Evolutionary conservation across 768 basidiomycete species (phyloP).

Genomic region (Pholiota molesta): DNA sequence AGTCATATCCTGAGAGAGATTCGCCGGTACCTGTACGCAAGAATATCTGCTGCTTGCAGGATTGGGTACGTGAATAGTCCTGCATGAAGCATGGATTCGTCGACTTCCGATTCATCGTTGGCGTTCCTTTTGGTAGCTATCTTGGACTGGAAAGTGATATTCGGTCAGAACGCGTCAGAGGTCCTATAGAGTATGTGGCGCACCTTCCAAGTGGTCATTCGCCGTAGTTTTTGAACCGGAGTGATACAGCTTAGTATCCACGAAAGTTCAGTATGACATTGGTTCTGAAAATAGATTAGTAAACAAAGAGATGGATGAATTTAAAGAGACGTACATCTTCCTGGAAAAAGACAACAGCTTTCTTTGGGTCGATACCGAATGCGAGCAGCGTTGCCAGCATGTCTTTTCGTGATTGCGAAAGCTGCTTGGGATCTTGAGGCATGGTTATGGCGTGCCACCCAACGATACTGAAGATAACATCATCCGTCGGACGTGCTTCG

Average conservation of each 20-base stretch:
- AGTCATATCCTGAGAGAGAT: not conserved
- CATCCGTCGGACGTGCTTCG: conserved; percentile 56
- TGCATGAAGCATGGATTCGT: conserved; percentile 80
- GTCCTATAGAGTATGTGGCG: conserved; percentile 4
- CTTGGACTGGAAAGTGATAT: conserved; percentile 54
- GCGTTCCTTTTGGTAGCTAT: conserved; percentile 76
- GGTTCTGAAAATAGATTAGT: conserved; percentile 55
- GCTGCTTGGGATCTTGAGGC: conserved; percentile 75
- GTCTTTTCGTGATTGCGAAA: conserved; percentile 66
- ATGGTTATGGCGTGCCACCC: conserved; percentile 95
- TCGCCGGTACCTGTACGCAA: conserved; percentile 71
- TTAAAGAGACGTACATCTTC: conserved; percentile 69
- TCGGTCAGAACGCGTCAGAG: not conserved
- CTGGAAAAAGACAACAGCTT: conserved; percentile 82
- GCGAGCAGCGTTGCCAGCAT: conserved; percentile 86
- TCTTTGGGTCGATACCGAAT: conserved; percentile 78
- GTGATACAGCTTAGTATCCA: conserved; percentile 91
- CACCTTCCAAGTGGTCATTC: conserved; percentile 99
- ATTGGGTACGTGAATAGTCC: conserved; percentile 94
- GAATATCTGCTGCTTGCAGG: conserved; percentile 91
- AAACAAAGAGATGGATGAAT: not conserved
- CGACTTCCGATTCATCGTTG: conserved; percentile 72
- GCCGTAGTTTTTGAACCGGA: conserved; percentile 75
- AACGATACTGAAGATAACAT: conserved; percentile 83
- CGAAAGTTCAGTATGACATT: conserved; percentile 80